Percentiles rank a stretch among this genome's conserved stretches.
Conservation (phyloP, 805 yeast genomes). For the Lipomyces sp. region DNA sequence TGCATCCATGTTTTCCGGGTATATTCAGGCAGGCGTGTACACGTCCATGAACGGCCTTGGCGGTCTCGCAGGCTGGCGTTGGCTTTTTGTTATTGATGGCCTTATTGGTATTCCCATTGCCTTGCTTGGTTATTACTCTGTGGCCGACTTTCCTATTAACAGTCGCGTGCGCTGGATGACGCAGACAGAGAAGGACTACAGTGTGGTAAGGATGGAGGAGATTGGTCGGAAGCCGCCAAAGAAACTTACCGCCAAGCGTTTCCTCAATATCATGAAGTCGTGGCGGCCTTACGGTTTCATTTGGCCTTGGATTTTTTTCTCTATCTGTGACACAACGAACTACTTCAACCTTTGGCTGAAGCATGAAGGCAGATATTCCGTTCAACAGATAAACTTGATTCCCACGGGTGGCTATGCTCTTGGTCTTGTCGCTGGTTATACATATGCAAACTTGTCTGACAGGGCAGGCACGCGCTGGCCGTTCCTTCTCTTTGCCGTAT, state of each 20-base stretch:
- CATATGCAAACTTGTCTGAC: constrained; percentile 36
- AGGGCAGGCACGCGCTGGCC: constrained; percentile 34
- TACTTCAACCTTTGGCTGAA: constrained; percentile 38
- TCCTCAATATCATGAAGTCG: constrained; percentile 1
- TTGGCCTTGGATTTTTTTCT: constrained; percentile 10
- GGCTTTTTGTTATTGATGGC: constrained; percentile 24
- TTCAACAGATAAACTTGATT: constrained; percentile 35
- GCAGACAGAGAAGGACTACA: constrained; percentile 14
- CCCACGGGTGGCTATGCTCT: constrained; percentile 41
- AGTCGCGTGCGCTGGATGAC: constrained; percentile 51
- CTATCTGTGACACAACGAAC: constrained; percentile 13
- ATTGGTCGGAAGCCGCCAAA: constrained; percentile 17
- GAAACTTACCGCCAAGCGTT: constrained; percentile 8
- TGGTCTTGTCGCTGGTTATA: constrained; percentile 34
- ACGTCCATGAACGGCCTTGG: constrained; percentile 46
- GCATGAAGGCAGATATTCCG: constrained; percentile 30
- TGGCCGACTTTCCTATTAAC: constrained; percentile 63
- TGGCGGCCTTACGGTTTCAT: constrained; percentile 21
- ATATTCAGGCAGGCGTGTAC: constrained; percentile 57
- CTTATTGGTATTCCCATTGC: constrained; percentile 18
- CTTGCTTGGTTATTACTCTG: constrained; percentile 35
- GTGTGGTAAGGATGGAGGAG: constrained; percentile 13
- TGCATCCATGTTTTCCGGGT: constrained; percentile 60
- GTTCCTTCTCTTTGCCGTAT: constrained; percentile 21
- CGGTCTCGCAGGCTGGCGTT: constrained; percentile 63